These are phyloP conservation scores for Tieghemostelium lacteum DNA, from an alignment of 78 protist genomes.

Conservation along the genomic window DNA sequence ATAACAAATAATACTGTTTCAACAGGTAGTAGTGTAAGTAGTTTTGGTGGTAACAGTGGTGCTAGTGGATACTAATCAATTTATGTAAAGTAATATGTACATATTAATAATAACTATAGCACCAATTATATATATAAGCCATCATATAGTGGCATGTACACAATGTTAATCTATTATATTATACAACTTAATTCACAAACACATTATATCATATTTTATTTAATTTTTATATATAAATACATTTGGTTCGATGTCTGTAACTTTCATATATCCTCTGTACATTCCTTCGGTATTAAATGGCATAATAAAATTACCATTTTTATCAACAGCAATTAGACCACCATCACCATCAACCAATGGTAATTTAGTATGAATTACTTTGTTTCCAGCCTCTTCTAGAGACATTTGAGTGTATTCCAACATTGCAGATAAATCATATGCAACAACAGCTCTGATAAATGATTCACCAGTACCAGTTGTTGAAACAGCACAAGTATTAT, in stretches of 20 bases:
- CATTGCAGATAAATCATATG: constrained; percentile 60
- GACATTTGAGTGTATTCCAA: constrained; percentile 52
- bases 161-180: too few relatives aligned
- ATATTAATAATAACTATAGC: too few relatives aligned
- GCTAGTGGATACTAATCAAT: not conserved
- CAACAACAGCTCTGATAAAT: constrained; percentile 56
- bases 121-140: too few relatives aligned
- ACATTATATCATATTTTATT: too few relatives aligned
- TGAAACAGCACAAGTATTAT: constrained; percentile 61
- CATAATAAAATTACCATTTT: constrained; percentile 70
- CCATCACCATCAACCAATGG: constrained; percentile 56
- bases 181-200: too few relatives aligned
- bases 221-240: constrained; percentile 47
- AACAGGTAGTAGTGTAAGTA: not conserved
- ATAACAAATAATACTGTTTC: not conserved
- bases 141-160: too few relatives aligned
- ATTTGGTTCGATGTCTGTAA: not conserved
- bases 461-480: constrained; percentile 83
- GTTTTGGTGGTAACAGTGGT: constrained; percentile 26
- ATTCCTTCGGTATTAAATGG: constrained; percentile 81
- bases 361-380: constrained; percentile 28
- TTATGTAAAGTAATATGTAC: not conserved
- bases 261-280: constrained; percentile 49
- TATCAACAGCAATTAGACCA: constrained; percentile 79
- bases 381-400: constrained; percentile 58